phyloP scores from a whole-genome alignment of 2,329 filamentous ascomycete species.

The Ceratocystis albifundus region DNA sequence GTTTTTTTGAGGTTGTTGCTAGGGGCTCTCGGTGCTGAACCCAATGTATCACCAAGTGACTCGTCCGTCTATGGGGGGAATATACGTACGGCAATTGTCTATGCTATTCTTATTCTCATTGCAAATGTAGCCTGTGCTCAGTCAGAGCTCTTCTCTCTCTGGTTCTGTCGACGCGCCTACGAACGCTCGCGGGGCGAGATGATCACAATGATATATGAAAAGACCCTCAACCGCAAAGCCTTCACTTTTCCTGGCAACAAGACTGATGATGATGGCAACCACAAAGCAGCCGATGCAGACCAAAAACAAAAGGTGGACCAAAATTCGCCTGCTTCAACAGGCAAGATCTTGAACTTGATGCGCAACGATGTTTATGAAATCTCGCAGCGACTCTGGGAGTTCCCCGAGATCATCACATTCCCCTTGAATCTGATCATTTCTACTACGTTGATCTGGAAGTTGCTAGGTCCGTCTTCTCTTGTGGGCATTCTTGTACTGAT shows the following conservation, averaged over 20 bases:
- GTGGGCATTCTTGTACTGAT: constrained; percentile 52
- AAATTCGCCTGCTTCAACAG: constrained; percentile 53
- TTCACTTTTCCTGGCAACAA: constrained; percentile 34
- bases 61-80: not conserved
- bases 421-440: constrained; percentile 68
- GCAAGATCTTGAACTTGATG: constrained; percentile 83
- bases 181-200: constrained; percentile 74
- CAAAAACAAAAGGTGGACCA: constrained; percentile 18
- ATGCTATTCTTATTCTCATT: constrained; percentile 50
- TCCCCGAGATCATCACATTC: constrained; percentile 61
- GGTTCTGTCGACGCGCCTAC: constrained; percentile 75
- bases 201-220: constrained; percentile 75
- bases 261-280: constrained; percentile 24
- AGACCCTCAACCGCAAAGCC: constrained; percentile 55
- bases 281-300: constrained; percentile 22
- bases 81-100: constrained; percentile 32
- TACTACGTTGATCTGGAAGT: constrained; percentile 58
- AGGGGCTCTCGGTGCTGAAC: constrained; percentile 14
- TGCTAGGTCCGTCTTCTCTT: constrained; percentile 63
- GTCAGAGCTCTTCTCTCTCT: constrained; percentile 56
- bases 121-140: constrained; percentile 53
- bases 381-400: constrained; percentile 79
- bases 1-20: constrained; percentile 63
- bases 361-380: constrained; percentile 73
- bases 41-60: not conserved